phyloP scores from a whole-genome alignment of 139 green algal species.

The Desmodesmus armatus region DNA sequence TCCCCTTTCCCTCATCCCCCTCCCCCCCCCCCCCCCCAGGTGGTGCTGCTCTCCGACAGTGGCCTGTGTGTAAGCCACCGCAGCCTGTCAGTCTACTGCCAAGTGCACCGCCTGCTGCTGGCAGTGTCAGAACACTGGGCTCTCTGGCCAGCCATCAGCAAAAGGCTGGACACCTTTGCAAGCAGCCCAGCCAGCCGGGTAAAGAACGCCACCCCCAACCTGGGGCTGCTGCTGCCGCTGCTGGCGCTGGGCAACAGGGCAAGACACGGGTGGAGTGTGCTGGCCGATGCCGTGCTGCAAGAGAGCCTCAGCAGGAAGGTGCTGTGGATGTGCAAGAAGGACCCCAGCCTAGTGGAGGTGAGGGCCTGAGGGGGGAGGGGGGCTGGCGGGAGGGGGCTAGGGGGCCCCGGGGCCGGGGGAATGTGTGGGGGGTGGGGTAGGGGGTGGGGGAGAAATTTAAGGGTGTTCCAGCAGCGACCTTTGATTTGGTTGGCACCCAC shows the following conservation, averaged over 20 bases:
- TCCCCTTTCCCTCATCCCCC: background rate
- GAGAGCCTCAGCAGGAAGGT: conserved; percentile 40
- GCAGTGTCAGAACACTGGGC: conserved; percentile 44
- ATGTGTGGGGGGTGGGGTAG: no score
- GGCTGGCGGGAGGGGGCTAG: background rate
- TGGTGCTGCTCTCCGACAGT: conserved; percentile 50
- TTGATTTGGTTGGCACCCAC: no score
- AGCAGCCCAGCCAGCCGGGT: background rate
- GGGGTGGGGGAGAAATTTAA: no score
- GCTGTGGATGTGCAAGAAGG: conserved; percentile 52
- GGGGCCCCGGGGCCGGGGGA: no score
- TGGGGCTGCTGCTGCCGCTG: conserved; percentile 50
- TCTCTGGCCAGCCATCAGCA: conserved; percentile 33
- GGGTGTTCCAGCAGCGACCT: no score
- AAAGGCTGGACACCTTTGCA: conserved; percentile 40
- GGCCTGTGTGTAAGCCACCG: conserved; percentile 27
- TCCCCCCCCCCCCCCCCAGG: no score
- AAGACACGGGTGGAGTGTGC: conserved; percentile 39
- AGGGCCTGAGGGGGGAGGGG: no score
- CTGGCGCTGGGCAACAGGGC: conserved; percentile 17
- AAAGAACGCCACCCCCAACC: conserved; percentile 40
- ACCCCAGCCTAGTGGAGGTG: conserved; percentile 28
- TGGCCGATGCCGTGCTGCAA: conserved; percentile 19
- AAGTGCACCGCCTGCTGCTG: conserved; percentile 48
- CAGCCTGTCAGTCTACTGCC: conserved; percentile 37